Evolutionary conservation across 208 protist genomes (phyloP).

Genomic region (Crithidia sp.): DNA sequence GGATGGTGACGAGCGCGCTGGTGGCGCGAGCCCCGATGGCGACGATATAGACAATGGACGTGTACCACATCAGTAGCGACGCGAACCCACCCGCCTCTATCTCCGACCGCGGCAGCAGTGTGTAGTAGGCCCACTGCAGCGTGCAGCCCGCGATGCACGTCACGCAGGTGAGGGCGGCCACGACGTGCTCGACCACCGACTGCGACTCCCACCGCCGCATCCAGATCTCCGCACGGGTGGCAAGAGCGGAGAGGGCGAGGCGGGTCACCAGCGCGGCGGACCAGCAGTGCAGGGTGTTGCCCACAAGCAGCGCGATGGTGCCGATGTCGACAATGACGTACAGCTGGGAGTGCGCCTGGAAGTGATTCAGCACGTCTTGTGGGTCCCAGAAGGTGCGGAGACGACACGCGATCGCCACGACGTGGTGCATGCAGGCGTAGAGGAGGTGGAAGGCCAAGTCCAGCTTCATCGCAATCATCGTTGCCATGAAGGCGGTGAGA

Average conservation of each 20-base stretch:
- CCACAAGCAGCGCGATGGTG: conserved; percentile 33
- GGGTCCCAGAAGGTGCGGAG: conserved; percentile 14
- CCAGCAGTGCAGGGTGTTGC: conserved; percentile 41
- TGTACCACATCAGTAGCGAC: conserved; percentile 55
- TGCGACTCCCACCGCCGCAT: conserved; percentile 39
- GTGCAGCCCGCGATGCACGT: conserved; percentile 21
- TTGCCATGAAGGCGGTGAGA: conserved; percentile 29
- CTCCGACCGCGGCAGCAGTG: conserved; percentile 30
- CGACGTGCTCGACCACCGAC: conserved; percentile 19
- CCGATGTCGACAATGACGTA: conserved; percentile 23
- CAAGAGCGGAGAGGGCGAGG: conserved; percentile 37
- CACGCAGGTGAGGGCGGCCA: neutral
- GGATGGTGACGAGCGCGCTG: conserved; percentile 15
- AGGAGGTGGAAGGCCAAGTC: conserved; percentile 26
- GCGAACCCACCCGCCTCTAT: conserved; percentile 9
- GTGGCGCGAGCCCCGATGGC: conserved; percentile 28
- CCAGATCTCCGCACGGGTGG: conserved; percentile 26
- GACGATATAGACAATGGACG: conserved; percentile 44
- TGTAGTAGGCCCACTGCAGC: conserved; percentile 80
- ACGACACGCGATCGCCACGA: conserved; percentile 7
- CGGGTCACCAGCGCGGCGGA: conserved; percentile 31
- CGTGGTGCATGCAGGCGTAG: conserved; percentile 22
- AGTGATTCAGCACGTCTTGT: conserved; percentile 16
- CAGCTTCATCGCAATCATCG: conserved; percentile 29
- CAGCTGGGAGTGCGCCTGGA: conserved; percentile 28